Base-by-base conservation (phyloP, 2,329 filamentous ascomycete genomes). In the Periconia sp. region DNA sequence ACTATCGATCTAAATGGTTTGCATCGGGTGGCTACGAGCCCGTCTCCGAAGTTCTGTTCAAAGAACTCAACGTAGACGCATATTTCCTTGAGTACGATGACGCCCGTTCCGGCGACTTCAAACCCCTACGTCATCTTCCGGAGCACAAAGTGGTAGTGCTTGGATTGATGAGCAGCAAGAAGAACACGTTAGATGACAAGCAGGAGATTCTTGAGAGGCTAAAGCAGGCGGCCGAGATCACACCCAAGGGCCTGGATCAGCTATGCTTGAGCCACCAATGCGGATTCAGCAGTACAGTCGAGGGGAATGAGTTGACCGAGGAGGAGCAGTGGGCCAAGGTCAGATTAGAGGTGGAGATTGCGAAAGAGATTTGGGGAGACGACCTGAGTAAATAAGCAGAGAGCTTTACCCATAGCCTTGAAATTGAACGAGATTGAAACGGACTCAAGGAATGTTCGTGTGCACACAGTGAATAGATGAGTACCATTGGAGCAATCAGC, bases 61-160 rank as follows among this genome's bases (percentile, higher is more conserved):
- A 75, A 56, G 75, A 79, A 43, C 72, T 81, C 35, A 73, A 81
- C 54, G 78, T 81, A 39, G 78, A 82, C 52, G 79, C 76, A 11
- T 83, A 82, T 65, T 83, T 82, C 68, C 74, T 83, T 54, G 79
- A 83, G 63, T 83, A 79, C 61, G 79, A 83, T 59, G 79, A 81
- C 48, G 78, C 78, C 22, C 72, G 79, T 2, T 77, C 73, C 0
- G 79, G 79, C 11, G 79, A 81, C 61, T 83, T 82, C 65, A 70
- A 68, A 24, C 79, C 79, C 1, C 70, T 83, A 43, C 66, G 78
- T n/a, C 74, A 77, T 60, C 66, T 83, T 35, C 79, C 79, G 3
- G 72, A 72, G 40, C 56, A 76, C 66, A 83, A 83, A 69, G 70
- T 76, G 23, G 79, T 82, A 11, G 78, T 83, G 8, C 66, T 83